These are phyloP conservation scores for Mesembryanthemum crystallinum DNA, from an alignment of 148 eudicot genomes.

Conservation along the genomic window DNA sequence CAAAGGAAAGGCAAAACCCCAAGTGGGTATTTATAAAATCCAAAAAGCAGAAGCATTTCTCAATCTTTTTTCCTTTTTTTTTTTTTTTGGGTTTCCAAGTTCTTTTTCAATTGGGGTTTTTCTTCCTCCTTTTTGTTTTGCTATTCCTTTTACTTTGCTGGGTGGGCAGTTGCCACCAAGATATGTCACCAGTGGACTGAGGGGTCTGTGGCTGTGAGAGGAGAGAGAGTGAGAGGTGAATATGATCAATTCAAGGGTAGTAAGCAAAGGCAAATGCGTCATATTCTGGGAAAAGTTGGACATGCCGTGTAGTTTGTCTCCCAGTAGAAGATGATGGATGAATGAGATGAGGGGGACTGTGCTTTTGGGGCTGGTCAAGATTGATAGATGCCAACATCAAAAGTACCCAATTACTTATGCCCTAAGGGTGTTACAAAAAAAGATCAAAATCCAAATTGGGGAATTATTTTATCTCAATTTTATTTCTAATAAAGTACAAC, in stretches of 20 bases:
- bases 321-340: background rate
- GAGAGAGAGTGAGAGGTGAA: background rate
- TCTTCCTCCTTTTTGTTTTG: background rate
- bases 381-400: background rate
- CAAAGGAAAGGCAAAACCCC: conserved; percentile 18
- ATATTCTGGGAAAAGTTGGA: conserved; percentile 26
- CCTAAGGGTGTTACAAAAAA: conserved; percentile 23
- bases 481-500: no score
- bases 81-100: conserved; percentile 1
- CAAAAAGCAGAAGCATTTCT: conserved; percentile 21
- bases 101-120: conserved; percentile 19
- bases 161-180: conserved; percentile 27
- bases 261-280: conserved; percentile 28
- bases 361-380: conserved; percentile 8
- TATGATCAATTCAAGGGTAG: conserved; percentile 1
- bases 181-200: conserved; percentile 12
- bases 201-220: background rate
- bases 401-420: conserved; percentile 20
- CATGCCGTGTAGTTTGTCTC: conserved; percentile 24
- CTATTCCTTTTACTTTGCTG: conserved; percentile 15
- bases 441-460: background rate
- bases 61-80: background rate
- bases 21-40: conserved; percentile 35
- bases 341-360: conserved; percentile 1
- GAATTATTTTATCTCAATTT: no score